These are phyloP conservation scores for Cryptococcus sp. DNA, from an alignment of 1,284 basidiomycete genomes.

Conservation along the genomic window DNA sequence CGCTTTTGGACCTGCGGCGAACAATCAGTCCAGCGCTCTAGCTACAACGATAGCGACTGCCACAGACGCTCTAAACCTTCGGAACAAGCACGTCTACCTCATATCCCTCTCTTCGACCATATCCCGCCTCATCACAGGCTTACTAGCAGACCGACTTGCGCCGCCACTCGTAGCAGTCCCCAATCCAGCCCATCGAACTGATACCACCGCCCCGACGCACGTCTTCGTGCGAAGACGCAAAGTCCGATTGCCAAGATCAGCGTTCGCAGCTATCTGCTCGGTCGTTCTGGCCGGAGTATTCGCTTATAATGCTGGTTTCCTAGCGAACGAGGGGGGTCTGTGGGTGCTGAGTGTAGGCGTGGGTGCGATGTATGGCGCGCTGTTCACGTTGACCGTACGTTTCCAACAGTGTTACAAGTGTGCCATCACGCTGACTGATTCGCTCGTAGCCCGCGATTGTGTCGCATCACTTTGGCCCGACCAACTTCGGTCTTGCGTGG, in stretches of 20 bases:
- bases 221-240: constrained; percentile 36
- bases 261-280: constrained; percentile 39
- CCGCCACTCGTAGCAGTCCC: constrained; percentile 39
- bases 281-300: constrained; percentile 38
- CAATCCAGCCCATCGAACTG: constrained; percentile 22
- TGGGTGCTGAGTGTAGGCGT: constrained; percentile 49
- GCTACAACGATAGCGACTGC: neutral
- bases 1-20: constrained; percentile 4
- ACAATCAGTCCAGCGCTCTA: no score
- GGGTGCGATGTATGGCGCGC: constrained; percentile 49
- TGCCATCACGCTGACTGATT: neutral
- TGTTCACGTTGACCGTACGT: constrained; percentile 52
- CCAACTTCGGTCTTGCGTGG: constrained; percentile 54
- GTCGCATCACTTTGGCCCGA: constrained; percentile 51
- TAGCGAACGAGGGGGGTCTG: constrained; percentile 40
- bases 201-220: constrained; percentile 28
- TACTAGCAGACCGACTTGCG: constrained; percentile 48
- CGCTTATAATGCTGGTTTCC: constrained; percentile 37
- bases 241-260: constrained; percentile 38
- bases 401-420: neutral
- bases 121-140: constrained; percentile 46
- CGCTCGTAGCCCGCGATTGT: constrained; percentile 41
- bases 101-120: constrained; percentile 50
- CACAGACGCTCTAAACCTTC: constrained; percentile 34
- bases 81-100: constrained; percentile 52